Conservation (phyloP, 2,329 filamentous ascomycete species). For the Calonectria pseudoturangicola region DNA sequence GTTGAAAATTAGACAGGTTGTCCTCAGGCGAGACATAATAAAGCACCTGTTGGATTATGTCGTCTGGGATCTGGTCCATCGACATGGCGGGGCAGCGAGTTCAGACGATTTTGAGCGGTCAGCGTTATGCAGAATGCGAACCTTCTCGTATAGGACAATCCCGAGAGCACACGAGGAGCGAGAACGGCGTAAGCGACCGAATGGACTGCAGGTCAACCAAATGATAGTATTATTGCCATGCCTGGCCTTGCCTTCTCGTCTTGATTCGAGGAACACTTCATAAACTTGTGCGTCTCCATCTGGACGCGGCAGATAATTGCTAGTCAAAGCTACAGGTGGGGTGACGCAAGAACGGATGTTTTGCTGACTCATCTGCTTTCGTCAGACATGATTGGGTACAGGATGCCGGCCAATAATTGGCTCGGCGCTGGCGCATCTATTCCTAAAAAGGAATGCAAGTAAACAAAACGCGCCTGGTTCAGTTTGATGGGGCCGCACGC, state of each 20-base stretch:
- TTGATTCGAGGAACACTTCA: constrained; percentile 31
- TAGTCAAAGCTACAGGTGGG: constrained; percentile 40
- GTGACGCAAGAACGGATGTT: constrained; percentile 40
- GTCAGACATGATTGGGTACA: constrained; percentile 32
- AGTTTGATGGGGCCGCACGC: constrained; percentile 47
- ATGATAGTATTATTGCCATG: constrained; percentile 46
- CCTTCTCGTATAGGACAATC: constrained; percentile 21
- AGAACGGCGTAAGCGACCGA: background rate
- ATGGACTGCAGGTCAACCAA: constrained; percentile 19
- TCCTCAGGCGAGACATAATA: constrained; percentile 75
- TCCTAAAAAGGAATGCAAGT: constrained; percentile 61
- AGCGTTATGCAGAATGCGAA: constrained; percentile 25
- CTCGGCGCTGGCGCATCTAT: constrained; percentile 54
- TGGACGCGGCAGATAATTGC: constrained; percentile 31
- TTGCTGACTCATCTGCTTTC: constrained; percentile 33
- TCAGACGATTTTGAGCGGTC: constrained; percentile 39
- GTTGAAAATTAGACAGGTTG: constrained; percentile 68
- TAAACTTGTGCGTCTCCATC: constrained; percentile 24
- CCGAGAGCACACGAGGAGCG: background rate
- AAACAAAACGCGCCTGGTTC: constrained; percentile 63
- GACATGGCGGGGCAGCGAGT: constrained; percentile 56
- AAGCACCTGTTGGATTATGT: constrained; percentile 89
- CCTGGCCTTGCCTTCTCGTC: constrained; percentile 33
- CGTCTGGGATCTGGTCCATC: constrained; percentile 80
- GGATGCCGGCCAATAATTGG: constrained; percentile 40